Conservation (phyloP, 768 basidiomycete species). For the Amanita subjunquillea region DNA sequence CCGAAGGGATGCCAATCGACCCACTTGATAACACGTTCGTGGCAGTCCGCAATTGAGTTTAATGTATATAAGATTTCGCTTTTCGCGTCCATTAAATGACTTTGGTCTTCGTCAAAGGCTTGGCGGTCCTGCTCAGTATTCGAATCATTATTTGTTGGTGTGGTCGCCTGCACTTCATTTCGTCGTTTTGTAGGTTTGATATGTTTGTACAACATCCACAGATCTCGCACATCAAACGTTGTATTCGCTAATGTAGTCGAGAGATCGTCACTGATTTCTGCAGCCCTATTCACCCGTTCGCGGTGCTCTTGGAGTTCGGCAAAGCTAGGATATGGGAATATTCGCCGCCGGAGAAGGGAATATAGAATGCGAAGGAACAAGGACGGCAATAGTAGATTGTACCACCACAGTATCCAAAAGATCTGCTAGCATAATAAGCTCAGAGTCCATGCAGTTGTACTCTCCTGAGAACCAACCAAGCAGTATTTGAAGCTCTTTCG, state of each 20-base stretch:
- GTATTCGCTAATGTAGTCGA: conserved; percentile 37
- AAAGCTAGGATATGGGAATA: conserved; percentile 46
- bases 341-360: conserved; percentile 34
- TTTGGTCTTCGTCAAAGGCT: conserved; percentile 13
- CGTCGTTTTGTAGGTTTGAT: conserved; percentile 21
- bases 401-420: conserved; percentile 58
- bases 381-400: conserved; percentile 44
- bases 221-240: conserved; percentile 35
- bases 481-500: conserved; percentile 39
- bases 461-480: conserved; percentile 25
- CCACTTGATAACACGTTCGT: conserved; percentile 58
- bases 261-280: conserved; percentile 40
- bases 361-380: conserved; percentile 38
- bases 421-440: conserved; percentile 21
- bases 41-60: conserved; percentile 44
- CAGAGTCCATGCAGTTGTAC: neutral
- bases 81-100: conserved; percentile 32
- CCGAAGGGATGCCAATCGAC: conserved; percentile 10
- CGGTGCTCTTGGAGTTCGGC: conserved; percentile 44
- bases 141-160: neutral
- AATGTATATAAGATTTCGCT: conserved; percentile 28
- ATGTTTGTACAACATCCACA: conserved; percentile 38
- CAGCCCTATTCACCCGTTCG: conserved; percentile 35
- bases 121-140: neutral
- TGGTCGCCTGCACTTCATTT: conserved; percentile 16